phyloP scores from a whole-genome alignment of 2,329 filamentous ascomycete species.

The Berkeleyomyces basicola region DNA sequence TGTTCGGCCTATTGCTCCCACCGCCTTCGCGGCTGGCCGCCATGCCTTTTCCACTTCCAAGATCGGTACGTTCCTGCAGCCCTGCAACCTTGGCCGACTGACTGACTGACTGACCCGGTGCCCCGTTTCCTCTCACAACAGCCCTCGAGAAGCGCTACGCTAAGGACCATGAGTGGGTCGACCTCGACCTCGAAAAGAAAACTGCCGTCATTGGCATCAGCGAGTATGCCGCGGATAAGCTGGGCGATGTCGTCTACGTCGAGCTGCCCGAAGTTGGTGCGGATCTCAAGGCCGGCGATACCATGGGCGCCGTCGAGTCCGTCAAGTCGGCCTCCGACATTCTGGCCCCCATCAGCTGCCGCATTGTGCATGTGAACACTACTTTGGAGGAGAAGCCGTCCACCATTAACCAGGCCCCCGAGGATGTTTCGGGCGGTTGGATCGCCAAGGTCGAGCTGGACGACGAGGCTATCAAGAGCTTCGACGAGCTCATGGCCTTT shows the following conservation, averaged over 20 bases:
- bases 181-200: slow-evolving; percentile 67
- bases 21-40: slow-evolving; percentile 25
- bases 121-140: slow-evolving; percentile 19
- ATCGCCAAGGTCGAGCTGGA: slow-evolving; percentile 72
- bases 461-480: slow-evolving; percentile 46
- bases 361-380: slow-evolving; percentile 56
- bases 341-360: slow-evolving; percentile 70
- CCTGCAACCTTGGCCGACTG: slow-evolving; percentile 1
- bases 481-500: slow-evolving; percentile 61
- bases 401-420: slow-evolving; percentile 77
- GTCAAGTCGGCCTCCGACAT: slow-evolving; percentile 98
- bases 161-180: slow-evolving; percentile 96
- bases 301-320: slow-evolving; percentile 88
- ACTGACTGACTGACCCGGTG: background rate
- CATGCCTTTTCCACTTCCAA: slow-evolving; percentile 26
- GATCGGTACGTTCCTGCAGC: slow-evolving; percentile 20
- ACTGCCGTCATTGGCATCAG: slow-evolving; percentile 74
- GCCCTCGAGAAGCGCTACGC: slow-evolving; percentile 71
- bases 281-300: slow-evolving; percentile 58
- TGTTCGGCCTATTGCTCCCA: slow-evolving; percentile 24
- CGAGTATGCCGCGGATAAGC: slow-evolving; percentile 74
- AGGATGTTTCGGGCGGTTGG: slow-evolving; percentile 73
- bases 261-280: slow-evolving; percentile 66
- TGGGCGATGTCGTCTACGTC: slow-evolving; percentile 94
- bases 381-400: slow-evolving; percentile 69